Evolutionary conservation across 192 early-diverging fungal genomes (phyloP).

Genomic region (Geranomyces michiganensis): DNA sequence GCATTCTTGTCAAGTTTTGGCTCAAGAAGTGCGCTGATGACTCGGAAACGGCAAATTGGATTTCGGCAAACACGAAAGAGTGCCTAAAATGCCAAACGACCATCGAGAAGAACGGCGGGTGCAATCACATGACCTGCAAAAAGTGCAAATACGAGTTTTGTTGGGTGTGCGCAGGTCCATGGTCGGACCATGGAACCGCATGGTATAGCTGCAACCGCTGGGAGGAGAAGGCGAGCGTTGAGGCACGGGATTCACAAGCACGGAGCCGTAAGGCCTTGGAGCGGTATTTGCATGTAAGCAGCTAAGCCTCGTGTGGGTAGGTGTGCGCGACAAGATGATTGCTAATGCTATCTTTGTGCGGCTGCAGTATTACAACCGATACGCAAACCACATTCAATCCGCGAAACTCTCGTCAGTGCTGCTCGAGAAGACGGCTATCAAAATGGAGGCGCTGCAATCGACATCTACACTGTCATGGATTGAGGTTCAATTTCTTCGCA

Average conservation of each 20-base stretch:
- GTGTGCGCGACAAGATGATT: background rate
- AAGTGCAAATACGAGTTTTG: conserved; percentile 99
- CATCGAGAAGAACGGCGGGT: conserved; percentile 99
- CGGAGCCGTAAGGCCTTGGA: conserved; percentile 86
- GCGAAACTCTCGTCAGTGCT: conserved; percentile 82
- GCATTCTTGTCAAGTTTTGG: conserved; percentile 82
- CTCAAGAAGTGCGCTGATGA: conserved; percentile 96
- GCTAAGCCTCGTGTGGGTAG: background rate
- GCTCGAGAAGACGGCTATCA: conserved; percentile 83
- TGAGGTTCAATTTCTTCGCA: conserved; percentile 95
- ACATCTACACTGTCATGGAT: conserved; percentile 92
- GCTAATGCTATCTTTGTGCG: background rate
- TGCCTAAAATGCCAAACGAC: conserved; percentile 92
- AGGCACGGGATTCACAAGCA: conserved; percentile 84
- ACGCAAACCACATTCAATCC: conserved; percentile 96
- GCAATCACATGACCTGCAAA: conserved; percentile 99
- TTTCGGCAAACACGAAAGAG: conserved; percentile 85
- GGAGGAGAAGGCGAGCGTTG: conserved; percentile 85
- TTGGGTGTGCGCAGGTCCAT: conserved; percentile 98
- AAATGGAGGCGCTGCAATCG: conserved; percentile 97
- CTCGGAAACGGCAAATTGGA: conserved; percentile 98
- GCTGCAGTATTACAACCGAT: conserved; percentile 92
- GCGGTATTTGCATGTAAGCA: conserved; percentile 89
- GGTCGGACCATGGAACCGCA: conserved; percentile 92
- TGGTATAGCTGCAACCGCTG: conserved; percentile 98